phyloP scores from a whole-genome alignment of 352 stramenopile genomes.

The Pythium apleroticum region DNA sequence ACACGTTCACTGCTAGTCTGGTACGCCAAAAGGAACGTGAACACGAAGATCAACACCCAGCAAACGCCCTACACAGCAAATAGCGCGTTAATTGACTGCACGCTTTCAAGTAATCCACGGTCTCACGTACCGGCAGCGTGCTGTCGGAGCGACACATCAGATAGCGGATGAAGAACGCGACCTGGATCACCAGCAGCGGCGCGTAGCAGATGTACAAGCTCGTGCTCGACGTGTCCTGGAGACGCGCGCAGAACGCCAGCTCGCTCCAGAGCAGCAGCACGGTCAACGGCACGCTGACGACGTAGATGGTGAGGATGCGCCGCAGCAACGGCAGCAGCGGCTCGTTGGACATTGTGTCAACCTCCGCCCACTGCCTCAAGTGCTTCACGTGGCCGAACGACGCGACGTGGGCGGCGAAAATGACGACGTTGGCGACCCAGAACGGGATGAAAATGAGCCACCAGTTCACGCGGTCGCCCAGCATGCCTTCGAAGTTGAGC shows the following conservation, averaged over 20 bases:
- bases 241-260: constrained; percentile 73
- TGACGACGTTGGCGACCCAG: constrained; percentile 69
- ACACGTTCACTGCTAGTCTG: constrained; percentile 61
- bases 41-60: constrained; percentile 79
- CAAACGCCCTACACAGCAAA: constrained; percentile 50
- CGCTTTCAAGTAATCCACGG: not conserved
- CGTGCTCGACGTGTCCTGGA: constrained; percentile 48
- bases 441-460: constrained; percentile 83
- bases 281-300: constrained; percentile 65
- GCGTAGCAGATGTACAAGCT: constrained; percentile 81
- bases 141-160: constrained; percentile 77
- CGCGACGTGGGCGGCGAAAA: constrained; percentile 57
- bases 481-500: constrained; percentile 75
- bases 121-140: constrained; percentile 61
- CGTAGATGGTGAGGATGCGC: constrained; percentile 76
- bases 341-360: constrained; percentile 82
- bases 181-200: constrained; percentile 78
- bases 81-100: not conserved
- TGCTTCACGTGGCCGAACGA: constrained; percentile 68
- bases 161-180: constrained; percentile 79
- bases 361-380: constrained; percentile 71
- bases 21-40: constrained; percentile 76
- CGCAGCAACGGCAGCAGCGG: constrained; percentile 73
- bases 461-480: constrained; percentile 70
- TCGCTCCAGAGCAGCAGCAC: constrained; percentile 80